phyloP scores from a whole-genome alignment of 2,329 filamentous ascomycete species.

The Aotearoamyces nothofagi region DNA sequence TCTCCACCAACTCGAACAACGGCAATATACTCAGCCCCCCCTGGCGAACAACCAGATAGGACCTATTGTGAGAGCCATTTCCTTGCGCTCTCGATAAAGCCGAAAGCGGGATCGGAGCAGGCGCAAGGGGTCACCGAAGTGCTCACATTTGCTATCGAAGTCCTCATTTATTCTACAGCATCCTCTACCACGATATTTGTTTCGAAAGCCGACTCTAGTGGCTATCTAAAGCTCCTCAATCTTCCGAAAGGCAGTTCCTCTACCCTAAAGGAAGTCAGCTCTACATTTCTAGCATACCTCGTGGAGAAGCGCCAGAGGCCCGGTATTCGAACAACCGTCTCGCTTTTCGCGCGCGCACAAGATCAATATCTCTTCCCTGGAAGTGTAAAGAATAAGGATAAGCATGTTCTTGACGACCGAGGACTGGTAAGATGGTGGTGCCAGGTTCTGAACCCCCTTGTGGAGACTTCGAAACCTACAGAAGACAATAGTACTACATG shows the following conservation, averaged over 20 bases:
- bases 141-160: constrained; percentile 70
- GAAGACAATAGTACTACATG: constrained; percentile 17
- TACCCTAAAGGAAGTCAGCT: constrained; percentile 59
- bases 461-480: constrained; percentile 21
- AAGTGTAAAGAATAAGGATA: constrained; percentile 68
- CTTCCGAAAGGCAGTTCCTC: constrained; percentile 49
- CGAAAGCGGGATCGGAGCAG: too few relatives aligned
- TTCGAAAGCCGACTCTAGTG: constrained; percentile 93
- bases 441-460: constrained; percentile 63
- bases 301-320: constrained; percentile 49
- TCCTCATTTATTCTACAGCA: constrained; percentile 73
- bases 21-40: constrained; percentile 67
- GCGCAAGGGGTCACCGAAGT: constrained; percentile 30
- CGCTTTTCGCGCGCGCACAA: constrained; percentile 83
- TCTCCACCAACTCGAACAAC: constrained; percentile 63
- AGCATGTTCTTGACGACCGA: constrained; percentile 85
- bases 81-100: constrained; percentile 37
- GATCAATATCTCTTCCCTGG: constrained; percentile 91
- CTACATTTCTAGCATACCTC: constrained; percentile 63
- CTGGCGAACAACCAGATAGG: constrained; percentile 52
- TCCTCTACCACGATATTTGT: constrained; percentile 80
- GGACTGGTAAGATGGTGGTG: constrained; percentile 96
- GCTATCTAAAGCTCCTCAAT: constrained; percentile 57
- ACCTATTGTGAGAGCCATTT: constrained; percentile 86
- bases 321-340: constrained; percentile 59